Evolutionary conservation across 306 rosid genomes (phyloP).

Genomic region (Cajanus cajan): DNA sequence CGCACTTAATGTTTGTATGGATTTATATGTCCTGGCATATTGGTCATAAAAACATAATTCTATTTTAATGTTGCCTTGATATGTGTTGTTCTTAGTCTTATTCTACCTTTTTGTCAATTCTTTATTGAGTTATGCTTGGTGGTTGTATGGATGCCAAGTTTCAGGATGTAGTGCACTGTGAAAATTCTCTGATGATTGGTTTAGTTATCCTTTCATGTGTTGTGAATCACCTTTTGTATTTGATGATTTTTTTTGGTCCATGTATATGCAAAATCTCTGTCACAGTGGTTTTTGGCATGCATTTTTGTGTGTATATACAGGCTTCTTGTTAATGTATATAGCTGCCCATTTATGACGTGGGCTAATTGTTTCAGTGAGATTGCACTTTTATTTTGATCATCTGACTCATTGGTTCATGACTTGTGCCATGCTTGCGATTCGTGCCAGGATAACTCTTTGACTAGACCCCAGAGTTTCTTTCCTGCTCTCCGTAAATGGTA

Average conservation of each 20-base stretch:
- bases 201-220: no score
- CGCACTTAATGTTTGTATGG: background rate
- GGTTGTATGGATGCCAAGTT: constrained; percentile 52
- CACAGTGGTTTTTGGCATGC: no score
- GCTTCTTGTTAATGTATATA: no score
- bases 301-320: no score
- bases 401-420: constrained; percentile 79
- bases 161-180: constrained; percentile 71
- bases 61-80: background rate
- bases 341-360: no score
- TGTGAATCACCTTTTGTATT: no score
- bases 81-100: background rate
- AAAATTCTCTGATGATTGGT: no score
- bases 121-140: constrained; percentile 19
- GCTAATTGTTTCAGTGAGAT: constrained; percentile 47
- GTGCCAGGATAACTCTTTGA: constrained; percentile 48
- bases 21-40: background rate
- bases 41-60: background rate
- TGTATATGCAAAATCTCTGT: no score
- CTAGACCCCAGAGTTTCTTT: constrained; percentile 58
- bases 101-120: background rate
- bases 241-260: no score
- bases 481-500: constrained; percentile 86
- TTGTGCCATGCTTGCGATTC: constrained; percentile 85
- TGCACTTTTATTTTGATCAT: constrained; percentile 62